phyloP scores from a whole-genome alignment of 495 filamentous ascomycete species.

The Cairneyella variabilis region DNA sequence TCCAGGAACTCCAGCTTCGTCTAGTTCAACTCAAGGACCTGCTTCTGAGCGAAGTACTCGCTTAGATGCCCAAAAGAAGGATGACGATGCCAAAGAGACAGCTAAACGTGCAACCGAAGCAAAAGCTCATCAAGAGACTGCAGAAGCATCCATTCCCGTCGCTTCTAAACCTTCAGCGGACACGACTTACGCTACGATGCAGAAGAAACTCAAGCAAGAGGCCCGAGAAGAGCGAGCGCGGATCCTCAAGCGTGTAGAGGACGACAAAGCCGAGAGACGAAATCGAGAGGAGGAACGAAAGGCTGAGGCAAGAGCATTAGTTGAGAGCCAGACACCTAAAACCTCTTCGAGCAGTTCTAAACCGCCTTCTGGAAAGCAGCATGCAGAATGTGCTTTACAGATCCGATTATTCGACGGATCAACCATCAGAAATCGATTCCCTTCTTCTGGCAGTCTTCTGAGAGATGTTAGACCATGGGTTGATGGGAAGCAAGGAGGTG shows the following conservation, averaged over 20 bases:
- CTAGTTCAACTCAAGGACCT: slow-evolving; percentile 3
- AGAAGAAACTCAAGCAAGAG: slow-evolving; percentile 46
- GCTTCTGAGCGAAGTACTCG: slow-evolving; percentile 11
- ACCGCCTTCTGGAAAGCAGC: background rate
- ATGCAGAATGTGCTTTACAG: slow-evolving; percentile 59
- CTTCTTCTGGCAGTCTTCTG: slow-evolving; percentile 57
- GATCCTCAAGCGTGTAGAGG: slow-evolving; percentile 58
- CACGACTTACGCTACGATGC: slow-evolving; percentile 32
- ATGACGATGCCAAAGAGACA: slow-evolving; percentile 17
- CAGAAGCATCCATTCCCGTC: slow-evolving; percentile 27
- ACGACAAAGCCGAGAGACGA: slow-evolving; percentile 63
- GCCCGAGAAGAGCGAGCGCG: slow-evolving; percentile 56
- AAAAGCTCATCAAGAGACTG: slow-evolving; percentile 7
- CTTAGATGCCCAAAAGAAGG: slow-evolving; percentile 16
- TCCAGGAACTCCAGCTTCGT: background rate
- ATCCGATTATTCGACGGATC: slow-evolving; percentile 82
- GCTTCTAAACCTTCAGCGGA: slow-evolving; percentile 34
- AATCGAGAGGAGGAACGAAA: slow-evolving; percentile 46
- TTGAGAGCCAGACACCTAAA: slow-evolving; percentile 7
- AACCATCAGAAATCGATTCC: slow-evolving; percentile 69
- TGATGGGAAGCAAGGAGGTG: slow-evolving; percentile 43
- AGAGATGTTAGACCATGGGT: slow-evolving; percentile 74
- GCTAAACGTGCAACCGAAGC: slow-evolving; percentile 10
- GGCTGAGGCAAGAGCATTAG: slow-evolving; percentile 23
- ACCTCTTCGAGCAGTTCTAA: background rate